Evolutionary conservation across 2,329 filamentous ascomycete genomes (phyloP).

Genomic region (Aspergillus ibericus): DNA sequence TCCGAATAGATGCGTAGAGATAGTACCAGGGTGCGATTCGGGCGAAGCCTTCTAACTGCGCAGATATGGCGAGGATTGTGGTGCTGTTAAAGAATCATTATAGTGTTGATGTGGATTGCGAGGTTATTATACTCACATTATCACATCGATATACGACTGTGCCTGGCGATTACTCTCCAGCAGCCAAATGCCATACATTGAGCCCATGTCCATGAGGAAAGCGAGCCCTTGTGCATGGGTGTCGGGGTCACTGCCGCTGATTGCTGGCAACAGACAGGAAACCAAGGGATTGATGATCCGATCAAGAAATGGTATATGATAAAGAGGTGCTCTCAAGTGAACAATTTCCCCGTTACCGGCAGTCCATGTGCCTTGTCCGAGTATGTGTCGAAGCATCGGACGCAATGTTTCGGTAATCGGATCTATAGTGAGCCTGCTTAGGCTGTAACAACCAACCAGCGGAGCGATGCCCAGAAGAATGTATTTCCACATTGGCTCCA

Average conservation of each 20-base stretch:
- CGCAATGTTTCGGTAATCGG: too few relatives aligned
- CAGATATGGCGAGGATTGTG: neutral
- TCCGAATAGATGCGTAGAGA: neutral
- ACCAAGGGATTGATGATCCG: neutral
- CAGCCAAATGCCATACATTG: constrained; percentile 13
- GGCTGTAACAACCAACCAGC: neutral
- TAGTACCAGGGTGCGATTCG: constrained; percentile 6
- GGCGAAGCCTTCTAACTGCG: constrained; percentile 1
- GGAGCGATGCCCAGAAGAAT: neutral
- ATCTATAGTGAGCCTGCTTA: neutral
- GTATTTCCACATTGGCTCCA: neutral
- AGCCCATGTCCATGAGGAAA: constrained; percentile 8
- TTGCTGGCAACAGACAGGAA: constrained; percentile 11
- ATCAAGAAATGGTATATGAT: neutral
- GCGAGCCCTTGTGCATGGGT: constrained; percentile 9
- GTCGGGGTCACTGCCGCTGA: constrained; percentile 5
- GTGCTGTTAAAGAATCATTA: neutral
- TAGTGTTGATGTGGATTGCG: too few relatives aligned
- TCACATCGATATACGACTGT: neutral
- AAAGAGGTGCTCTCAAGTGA: neutral
- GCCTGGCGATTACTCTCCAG: constrained; percentile 11
- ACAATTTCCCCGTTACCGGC: constrained; percentile 7
- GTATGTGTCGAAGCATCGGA: too few relatives aligned
- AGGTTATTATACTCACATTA: constrained; percentile 1
- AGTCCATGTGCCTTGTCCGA: neutral